These are phyloP conservation scores for Poterioochromonas sp. DNA, from an alignment of 352 stramenopile genomes.

Conservation along the genomic window DNA sequence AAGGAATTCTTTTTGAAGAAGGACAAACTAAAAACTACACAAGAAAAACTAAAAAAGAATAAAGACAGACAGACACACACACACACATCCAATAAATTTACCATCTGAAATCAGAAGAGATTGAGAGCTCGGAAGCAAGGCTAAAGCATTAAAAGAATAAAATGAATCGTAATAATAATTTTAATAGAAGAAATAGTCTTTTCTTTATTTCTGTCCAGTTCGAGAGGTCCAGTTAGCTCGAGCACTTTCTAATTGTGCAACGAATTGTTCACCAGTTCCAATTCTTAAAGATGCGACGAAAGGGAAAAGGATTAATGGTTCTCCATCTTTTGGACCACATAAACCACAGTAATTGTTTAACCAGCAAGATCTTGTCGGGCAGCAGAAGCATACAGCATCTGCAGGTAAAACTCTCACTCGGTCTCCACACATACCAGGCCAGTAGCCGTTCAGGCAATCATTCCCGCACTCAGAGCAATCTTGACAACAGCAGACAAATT, in stretches of 20 bases:
- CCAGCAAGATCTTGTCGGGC: background rate
- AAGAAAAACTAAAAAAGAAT: no score
- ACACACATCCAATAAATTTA: no score
- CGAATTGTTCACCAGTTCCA: background rate
- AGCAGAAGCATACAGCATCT: constrained; percentile 6
- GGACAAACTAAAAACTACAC: no score
- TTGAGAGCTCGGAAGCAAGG: no score
- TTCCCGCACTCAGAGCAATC: background rate
- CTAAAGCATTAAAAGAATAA: no score
- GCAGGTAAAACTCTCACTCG: background rate
- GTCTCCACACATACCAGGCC: background rate
- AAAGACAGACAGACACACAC: no score
- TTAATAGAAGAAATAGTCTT: no score
- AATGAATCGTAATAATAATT: no score
- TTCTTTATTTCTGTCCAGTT: no score
- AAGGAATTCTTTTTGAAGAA: no score
- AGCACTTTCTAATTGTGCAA: background rate
- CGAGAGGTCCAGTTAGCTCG: background rate
- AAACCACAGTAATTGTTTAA: constrained; percentile 12
- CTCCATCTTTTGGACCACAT: constrained; percentile 2
- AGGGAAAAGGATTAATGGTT: background rate
- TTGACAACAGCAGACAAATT: background rate
- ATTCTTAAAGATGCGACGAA: background rate
- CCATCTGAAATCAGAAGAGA: no score
- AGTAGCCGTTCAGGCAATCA: constrained; percentile 1